A percentile compares a stretch with the other conserved stretches of the same genome.
These are phyloP conservation scores for Periconia sp. DNA, from an alignment of 2,329 filamentous ascomycete genomes.

Conservation along the genomic window DNA sequence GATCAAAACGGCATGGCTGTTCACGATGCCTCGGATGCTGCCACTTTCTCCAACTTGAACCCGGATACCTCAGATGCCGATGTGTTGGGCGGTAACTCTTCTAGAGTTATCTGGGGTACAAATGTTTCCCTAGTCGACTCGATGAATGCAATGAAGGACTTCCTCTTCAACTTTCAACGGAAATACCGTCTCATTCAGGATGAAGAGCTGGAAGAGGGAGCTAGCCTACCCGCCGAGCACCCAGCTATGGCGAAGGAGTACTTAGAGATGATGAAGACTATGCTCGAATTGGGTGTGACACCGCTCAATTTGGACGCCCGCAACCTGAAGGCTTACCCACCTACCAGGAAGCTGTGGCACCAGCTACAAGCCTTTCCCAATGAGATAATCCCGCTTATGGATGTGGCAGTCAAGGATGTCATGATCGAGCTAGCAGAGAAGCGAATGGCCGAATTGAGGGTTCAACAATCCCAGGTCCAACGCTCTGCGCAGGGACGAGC, in stretches of 20 bases:
- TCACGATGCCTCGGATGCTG: constrained; percentile 60
- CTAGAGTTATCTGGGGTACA: constrained; percentile 93
- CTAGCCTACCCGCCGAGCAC: constrained; percentile 70
- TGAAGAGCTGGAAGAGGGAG: constrained; percentile 74
- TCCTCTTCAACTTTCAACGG: constrained; percentile 86
- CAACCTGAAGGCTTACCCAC: constrained; percentile 90
- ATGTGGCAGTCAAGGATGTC: constrained; percentile 89
- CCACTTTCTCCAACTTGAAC: constrained; percentile 71
- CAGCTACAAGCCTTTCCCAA: constrained; percentile 93
- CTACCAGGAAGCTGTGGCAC: constrained; percentile 92
- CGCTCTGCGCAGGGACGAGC: constrained; percentile 49
- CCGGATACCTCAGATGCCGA: constrained; percentile 93
- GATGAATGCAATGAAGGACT: constrained; percentile 86
- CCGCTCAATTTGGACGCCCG: constrained; percentile 86
- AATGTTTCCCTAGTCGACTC: constrained; percentile 94
- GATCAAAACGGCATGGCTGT: constrained; percentile 68
- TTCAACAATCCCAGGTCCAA: constrained; percentile 62
- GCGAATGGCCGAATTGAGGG: constrained; percentile 73
- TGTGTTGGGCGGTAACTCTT: constrained; percentile 78
- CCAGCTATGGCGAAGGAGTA: constrained; percentile 83
- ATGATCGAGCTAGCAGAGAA: constrained; percentile 89
- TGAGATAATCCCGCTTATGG: constrained; percentile 96
- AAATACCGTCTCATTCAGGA: constrained; percentile 95
- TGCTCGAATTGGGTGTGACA: constrained; percentile 84
- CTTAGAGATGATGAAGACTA: constrained; percentile 82